Evolutionary conservation across 1,284 basidiomycete genomes (phyloP).

Genomic region (Puccinia brachypodii): DNA sequence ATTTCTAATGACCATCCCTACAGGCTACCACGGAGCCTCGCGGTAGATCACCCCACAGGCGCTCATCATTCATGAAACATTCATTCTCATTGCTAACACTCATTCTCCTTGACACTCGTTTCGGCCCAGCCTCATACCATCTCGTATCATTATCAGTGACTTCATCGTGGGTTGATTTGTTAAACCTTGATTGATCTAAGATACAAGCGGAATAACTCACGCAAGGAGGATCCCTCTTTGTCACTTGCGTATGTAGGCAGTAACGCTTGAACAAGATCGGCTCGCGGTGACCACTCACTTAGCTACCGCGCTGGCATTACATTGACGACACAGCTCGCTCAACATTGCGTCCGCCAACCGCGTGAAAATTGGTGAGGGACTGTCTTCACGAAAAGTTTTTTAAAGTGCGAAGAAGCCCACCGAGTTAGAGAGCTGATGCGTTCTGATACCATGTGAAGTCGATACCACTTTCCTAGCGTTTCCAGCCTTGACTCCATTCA

Average conservation of each 20-base stretch:
- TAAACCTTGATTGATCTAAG: background rate
- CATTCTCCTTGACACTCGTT: conserved; percentile 1
- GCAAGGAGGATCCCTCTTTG: background rate
- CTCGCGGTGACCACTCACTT: background rate
- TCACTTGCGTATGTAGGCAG: background rate
- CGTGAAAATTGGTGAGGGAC: background rate
- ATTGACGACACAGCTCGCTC: background rate
- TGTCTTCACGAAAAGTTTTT: background rate
- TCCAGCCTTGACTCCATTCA: background rate
- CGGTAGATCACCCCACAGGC: background rate
- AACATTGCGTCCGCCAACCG: background rate
- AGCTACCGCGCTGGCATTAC: background rate
- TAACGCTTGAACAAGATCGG: background rate
- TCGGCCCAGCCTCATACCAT: background rate
- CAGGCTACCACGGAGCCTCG: background rate
- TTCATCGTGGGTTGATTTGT: conserved; percentile 2
- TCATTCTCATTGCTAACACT: too few species aligned
- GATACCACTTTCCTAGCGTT: background rate
- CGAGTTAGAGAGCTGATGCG: background rate
- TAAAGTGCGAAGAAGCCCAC: background rate
- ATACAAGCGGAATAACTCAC: background rate
- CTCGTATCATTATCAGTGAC: background rate
- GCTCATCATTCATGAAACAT: too few species aligned
- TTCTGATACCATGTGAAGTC: background rate
- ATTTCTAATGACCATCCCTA: too few species aligned